Conservation (phyloP, 2,329 filamentous ascomycete species). For the Beauveria sp. region DNA sequence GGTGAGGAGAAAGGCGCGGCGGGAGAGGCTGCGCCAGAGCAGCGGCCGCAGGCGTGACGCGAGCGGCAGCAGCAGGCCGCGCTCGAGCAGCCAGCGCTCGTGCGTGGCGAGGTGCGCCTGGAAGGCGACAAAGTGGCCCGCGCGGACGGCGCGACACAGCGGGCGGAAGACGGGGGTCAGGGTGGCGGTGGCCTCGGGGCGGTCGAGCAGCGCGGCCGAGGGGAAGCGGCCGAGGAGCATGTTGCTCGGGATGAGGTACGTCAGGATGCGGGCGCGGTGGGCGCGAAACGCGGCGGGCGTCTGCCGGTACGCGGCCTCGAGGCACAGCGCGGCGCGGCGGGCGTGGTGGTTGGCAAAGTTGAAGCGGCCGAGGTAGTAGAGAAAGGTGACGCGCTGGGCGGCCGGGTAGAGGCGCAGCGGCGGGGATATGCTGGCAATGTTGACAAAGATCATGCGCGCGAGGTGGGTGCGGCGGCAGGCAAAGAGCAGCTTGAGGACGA, state of each 20-base stretch:
- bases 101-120: slow-evolving; percentile 58
- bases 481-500: slow-evolving; percentile 82
- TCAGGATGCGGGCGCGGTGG: slow-evolving; percentile 73
- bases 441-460: slow-evolving; percentile 81
- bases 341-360: slow-evolving; percentile 82
- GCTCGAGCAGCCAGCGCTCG: slow-evolving; percentile 66
- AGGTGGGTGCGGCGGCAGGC: slow-evolving; percentile 78
- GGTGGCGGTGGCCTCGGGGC: slow-evolving; percentile 59
- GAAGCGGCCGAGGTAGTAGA: slow-evolving; percentile 91
- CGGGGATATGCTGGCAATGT: slow-evolving; percentile 76
- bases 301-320: slow-evolving; percentile 75
- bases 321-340: slow-evolving; percentile 63
- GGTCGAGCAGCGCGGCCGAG: slow-evolving; percentile 54
- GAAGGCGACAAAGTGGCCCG: slow-evolving; percentile 68
- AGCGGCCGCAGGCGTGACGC: slow-evolving; percentile 71
- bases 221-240: slow-evolving; percentile 81
- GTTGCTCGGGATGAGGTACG: slow-evolving; percentile 76
- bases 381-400: slow-evolving; percentile 80
- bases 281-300: slow-evolving; percentile 52
- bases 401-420: slow-evolving; percentile 76
- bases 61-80: slow-evolving; percentile 68
- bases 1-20: slow-evolving; percentile 69
- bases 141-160: slow-evolving; percentile 62
- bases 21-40: slow-evolving; percentile 75
- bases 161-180: slow-evolving; percentile 63